Evolutionary conservation across 441 rosid species (phyloP), one percentile per base, ranked within the genome.

Genomic region (Jatropha multifida): DNA sequence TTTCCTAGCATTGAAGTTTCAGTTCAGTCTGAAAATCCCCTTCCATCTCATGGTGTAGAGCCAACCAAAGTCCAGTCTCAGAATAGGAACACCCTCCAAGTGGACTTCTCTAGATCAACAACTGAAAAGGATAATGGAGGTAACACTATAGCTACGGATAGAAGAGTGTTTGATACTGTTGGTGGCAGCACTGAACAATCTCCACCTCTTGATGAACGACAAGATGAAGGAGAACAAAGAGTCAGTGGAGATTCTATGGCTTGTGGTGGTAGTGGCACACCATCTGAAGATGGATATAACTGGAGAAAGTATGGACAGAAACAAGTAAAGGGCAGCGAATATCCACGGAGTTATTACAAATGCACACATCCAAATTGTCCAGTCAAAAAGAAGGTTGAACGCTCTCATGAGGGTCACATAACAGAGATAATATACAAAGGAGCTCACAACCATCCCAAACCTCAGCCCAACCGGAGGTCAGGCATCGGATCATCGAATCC

Each of bases 261-360:
- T 69, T 91, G 83, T 78, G 87, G 83, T 49, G 90, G 85, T 69
- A 82, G 84, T 68, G 87, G 77, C n/a, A 74, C 92, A 18, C 73
- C 83, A 62, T 82, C 88, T 3, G 90, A 90, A 74, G 91, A 90
- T 74, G 89, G 89, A 76, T 90, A 84, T 80, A 90, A 86, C 71
- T 89, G 92, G 92, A 84, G 93, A 77, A 89, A 89, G 68, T 89
- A 90, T 72, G 93, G 93, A 38, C 95, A 89, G 80, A 89, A 90
- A 77, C 93, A 89, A 79, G 88, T 90, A 18, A 85, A 90, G 70
- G 90, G 95, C 14, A 90, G 95, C 58, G 93, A 88, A 77, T 89
- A 87, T 74, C 93, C 95, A 6, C 81, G 95, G 71, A 90, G 92
- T 81, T 90, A 90, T 71, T 90, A 87, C 84, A 90, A 90, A 83